Base-by-base conservation (phyloP, 805 yeast species). In the Candida yuanshanica region DNA sequence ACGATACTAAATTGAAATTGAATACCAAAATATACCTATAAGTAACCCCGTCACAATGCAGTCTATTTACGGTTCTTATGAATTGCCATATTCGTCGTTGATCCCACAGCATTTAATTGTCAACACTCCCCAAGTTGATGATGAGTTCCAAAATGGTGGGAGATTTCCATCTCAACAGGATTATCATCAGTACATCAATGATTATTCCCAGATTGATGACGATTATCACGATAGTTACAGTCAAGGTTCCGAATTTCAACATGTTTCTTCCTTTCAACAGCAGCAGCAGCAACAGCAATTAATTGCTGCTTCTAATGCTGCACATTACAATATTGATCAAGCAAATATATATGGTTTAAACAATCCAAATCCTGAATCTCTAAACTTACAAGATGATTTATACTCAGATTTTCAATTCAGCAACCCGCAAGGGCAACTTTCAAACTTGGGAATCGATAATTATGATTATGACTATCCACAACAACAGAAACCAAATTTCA, bases 31-130 rank as follows among this genome's bases (percentile, higher is more conserved):
- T 27, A n/a, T n/a, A n/a, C 38, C 10, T 22, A 14, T 22, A 17
- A 14, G n/a, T n/a, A n/a, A n/a, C 23, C 14, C 13, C 21, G 21
- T 20, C 36, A 43, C 10, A 11, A 53, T 55, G 59, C 58, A 53
- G 42, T 53, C 56, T 17, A 25, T 52, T 11, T 55, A 55, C 43
- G 43, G 48, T 17, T 51, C 48, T 11, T 53, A 52, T 36, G 59
- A 56, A 11, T 29, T 52, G 24, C 43, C 54, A 20, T 56, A 50
- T 38, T 42, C 52, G 2, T 52, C 53, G 7, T 29, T 56, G 38
- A 48, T 51, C 3, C 54, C 57, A 5, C 60, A 56, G 39, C 57
- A 53, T 35, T 34, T 55, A 33, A 35, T 55, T 12, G 46, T 56
- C 23, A 45, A 43, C 33, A 50, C 59, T 1, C 57, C 58, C 4